phyloP scores from a whole-genome alignment of 306 rosid genomes.

The Elaeagnus macrophylla region DNA sequence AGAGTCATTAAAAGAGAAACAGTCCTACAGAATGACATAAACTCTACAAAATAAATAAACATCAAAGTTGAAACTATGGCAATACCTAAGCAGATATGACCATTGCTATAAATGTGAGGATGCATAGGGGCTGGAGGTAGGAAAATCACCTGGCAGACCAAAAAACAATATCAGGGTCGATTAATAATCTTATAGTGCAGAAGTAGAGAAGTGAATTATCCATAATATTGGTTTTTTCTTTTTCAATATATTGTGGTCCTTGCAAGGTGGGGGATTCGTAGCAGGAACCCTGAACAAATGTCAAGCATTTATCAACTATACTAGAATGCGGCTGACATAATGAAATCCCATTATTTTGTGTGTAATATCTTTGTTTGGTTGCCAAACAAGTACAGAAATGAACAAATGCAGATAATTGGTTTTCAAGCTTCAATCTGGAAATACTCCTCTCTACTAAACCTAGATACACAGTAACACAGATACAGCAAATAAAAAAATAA shows the following conservation, averaged over 20 bases:
- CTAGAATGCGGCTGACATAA: too few species aligned
- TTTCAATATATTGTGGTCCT: too few species aligned
- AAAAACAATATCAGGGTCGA: neutral
- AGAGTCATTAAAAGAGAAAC: neutral
- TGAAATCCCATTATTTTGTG: too few species aligned
- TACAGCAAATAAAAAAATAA: neutral
- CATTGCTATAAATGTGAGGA: conserved; percentile 97
- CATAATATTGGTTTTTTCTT: too few species aligned
- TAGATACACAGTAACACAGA: neutral
- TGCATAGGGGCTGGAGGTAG: conserved; percentile 83
- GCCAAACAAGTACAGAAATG: neutral
- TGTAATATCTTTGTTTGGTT: neutral
- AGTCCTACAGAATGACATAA: neutral
- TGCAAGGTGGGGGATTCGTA: too few species aligned
- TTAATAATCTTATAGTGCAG: too few species aligned
- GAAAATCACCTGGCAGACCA: conserved; percentile 57
- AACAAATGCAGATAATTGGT: neutral
- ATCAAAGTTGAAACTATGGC: neutral
- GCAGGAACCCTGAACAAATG: too few species aligned
- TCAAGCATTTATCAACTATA: too few species aligned
- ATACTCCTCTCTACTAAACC: too few species aligned
- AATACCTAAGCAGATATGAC: conserved; percentile 93
- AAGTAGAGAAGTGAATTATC: too few species aligned
- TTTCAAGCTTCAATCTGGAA: neutral
- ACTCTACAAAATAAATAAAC: neutral